Conservation (phyloP, 2,329 filamentous ascomycete species). For the Aspergillus fijiensis region DNA sequence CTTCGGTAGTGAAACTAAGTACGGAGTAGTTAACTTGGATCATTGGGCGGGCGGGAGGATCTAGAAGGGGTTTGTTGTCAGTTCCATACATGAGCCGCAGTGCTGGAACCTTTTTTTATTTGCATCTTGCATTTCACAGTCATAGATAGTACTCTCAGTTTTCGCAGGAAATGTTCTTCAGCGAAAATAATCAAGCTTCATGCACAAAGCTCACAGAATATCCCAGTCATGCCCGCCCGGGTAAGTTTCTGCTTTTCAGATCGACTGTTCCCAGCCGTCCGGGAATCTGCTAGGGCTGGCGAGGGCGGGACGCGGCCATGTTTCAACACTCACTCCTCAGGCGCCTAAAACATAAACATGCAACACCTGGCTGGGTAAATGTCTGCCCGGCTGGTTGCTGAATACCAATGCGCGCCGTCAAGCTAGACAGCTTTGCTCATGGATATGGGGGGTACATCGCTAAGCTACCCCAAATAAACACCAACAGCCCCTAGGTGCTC, state of each 20-base stretch:
- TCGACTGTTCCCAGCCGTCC: background rate
- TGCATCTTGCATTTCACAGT: background rate
- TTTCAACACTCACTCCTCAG: background rate
- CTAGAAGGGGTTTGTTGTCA: background rate
- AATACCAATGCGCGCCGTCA: background rate
- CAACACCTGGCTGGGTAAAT: background rate
- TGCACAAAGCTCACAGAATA: too few relatives aligned
- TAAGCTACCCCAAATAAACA: background rate
- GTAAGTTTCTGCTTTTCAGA: too few relatives aligned
- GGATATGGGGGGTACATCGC: background rate
- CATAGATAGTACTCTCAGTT: too few relatives aligned
- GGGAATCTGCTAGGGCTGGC: background rate
- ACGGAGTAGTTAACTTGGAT: too few relatives aligned
- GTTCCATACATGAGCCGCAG: background rate
- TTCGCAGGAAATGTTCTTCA: too few relatives aligned
- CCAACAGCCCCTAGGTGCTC: conserved; percentile 8
- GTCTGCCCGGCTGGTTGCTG: background rate
- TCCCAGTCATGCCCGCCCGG: too few relatives aligned
- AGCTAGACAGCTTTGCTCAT: background rate
- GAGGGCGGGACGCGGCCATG: background rate
- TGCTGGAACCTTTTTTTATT: background rate
- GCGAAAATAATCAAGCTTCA: too few relatives aligned
- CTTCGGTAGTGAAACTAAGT: too few relatives aligned
- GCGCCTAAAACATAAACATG: background rate
- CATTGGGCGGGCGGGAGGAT: background rate